These are phyloP conservation scores for Dryadomyces sulphureus DNA, from an alignment of 2,329 filamentous ascomycete genomes.

Conservation along the genomic window DNA sequence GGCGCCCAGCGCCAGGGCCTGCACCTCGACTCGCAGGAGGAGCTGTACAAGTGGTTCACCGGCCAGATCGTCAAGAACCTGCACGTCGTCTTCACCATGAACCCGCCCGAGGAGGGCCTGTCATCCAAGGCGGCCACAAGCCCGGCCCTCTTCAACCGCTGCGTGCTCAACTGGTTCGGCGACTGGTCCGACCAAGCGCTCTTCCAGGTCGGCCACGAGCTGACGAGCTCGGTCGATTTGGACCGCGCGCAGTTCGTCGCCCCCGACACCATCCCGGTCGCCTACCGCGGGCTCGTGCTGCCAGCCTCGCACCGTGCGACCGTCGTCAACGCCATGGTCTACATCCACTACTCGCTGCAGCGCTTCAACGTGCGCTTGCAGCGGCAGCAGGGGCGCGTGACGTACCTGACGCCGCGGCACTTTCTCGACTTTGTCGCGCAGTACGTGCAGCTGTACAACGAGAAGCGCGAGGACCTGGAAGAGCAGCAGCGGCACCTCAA, in stretches of 20 bases:
- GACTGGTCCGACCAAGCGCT: constrained; percentile 99
- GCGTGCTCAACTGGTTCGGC: constrained; percentile 98
- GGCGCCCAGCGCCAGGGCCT: constrained; percentile 91
- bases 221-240: constrained; percentile 91
- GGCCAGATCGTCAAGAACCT: constrained; percentile 98
- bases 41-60: constrained; percentile 99
- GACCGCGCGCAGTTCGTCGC: constrained; percentile 75
- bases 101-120: constrained; percentile 87
- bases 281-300: constrained; percentile 70
- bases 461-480: constrained; percentile 96
- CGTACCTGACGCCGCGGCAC: constrained; percentile 88
- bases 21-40: constrained; percentile 91
- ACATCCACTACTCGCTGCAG: constrained; percentile 90
- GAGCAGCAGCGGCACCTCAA: constrained; percentile 98
- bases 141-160: constrained; percentile 97
- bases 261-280: constrained; percentile 83
- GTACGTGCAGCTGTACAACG: constrained; percentile 92
- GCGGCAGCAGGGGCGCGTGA: constrained; percentile 84
- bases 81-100: constrained; percentile 99
- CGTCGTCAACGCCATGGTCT: constrained; percentile 96
- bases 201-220: constrained; percentile 91
- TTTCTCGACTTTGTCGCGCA: constrained; percentile 97
- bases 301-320: constrained; percentile 84
- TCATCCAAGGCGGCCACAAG: constrained; percentile 95
- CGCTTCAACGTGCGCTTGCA: constrained; percentile 76